Evolutionary conservation across 345 rosid genomes (phyloP), one percentile per base, ranked within the genome.

Genomic region (Carallia brachiata): DNA sequence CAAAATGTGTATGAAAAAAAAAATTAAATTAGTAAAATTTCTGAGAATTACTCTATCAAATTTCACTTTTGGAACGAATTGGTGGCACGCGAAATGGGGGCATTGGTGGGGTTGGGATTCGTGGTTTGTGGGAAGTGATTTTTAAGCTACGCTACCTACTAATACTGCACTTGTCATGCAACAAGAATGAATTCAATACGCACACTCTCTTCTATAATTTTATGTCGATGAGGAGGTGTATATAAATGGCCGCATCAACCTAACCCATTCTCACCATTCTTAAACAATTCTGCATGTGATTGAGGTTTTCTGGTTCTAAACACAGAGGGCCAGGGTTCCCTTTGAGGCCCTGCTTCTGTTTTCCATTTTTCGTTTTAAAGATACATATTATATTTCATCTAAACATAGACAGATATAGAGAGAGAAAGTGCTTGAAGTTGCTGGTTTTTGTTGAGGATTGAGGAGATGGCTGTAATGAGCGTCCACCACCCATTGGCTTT

Each of bases 121-220:
- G 70, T 65, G 48, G 62, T 23, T 52, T 34, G 31, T 30, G 61
- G 36, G 73, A 80, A 23, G 23, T 23, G 76, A 78, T 81, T 74
- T 61, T 80, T 68, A 60, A 53, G 96, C 73, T 55, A 77, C 76
- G 86, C 83, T 74, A 85, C 92, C 93, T 77, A 83, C 84, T 78
- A 80, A 73, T 55, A 52, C 73, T 79, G 83, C 92, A 91, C 83
- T 88, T 84, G 96, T 90, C 96, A 89, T 84, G 87, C 86, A 78
- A 76, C 77, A 67, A 76, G 73, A 70, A 77, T 77, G 83, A 86
- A 62, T 86, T 78, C 59, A 62, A 83, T 74, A 83, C 63, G 80
- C 85, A 72, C 76, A 65, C 80, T 66, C 79, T 28, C 76, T 64
- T 69, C 61, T 2, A 52, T 7, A 27, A 5, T n/a, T 39, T 30